Conservation (phyloP, 2,329 filamentous ascomycete species). For the Paecilomyces niveus region DNA sequence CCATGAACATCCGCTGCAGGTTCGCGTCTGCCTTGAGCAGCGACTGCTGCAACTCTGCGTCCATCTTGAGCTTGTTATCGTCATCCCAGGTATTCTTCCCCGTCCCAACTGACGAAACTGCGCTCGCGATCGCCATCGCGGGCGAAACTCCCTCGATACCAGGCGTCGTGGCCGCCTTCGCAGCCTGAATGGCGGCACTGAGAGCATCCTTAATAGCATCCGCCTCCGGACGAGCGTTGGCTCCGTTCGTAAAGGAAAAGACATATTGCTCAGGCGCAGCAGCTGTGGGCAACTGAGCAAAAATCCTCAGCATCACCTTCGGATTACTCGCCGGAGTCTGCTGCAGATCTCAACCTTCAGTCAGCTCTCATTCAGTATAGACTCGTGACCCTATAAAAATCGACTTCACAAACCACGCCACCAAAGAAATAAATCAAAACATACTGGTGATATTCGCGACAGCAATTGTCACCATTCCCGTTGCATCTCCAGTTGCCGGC, state of each 20-base stretch:
- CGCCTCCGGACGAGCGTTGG: conserved; percentile 72
- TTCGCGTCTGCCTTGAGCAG: conserved; percentile 72
- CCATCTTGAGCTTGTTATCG: conserved; percentile 66
- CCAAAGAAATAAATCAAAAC: not conserved
- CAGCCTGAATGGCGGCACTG: conserved; percentile 65
- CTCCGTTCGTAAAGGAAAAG: conserved; percentile 78
- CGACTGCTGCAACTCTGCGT: conserved; percentile 79
- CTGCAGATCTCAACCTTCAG: conserved; percentile 64
- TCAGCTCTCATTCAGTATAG: not conserved
- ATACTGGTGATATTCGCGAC: conserved; percentile 76
- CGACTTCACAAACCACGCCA: not conserved
- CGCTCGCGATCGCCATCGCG: conserved; percentile 71
- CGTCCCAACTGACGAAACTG: conserved; percentile 46
- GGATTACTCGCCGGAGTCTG: conserved; percentile 82
- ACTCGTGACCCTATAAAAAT: not conserved
- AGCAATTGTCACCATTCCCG: conserved; percentile 60
- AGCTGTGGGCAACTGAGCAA: conserved; percentile 56
- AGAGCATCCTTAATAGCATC: conserved; percentile 77
- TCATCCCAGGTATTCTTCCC: conserved; percentile 65
- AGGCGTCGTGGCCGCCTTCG: conserved; percentile 47
- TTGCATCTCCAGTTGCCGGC: conserved; percentile 55
- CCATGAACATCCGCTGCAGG: conserved; percentile 78
- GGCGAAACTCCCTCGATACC: conserved; percentile 48
- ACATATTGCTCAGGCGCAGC: conserved; percentile 59
- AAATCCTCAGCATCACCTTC: conserved; percentile 92